Evolutionary conservation across 805 yeast species (phyloP), one percentile per base, ranked within the genome.

Genomic region (baker's yeast (Saccharomyces cerevisiae)): DNA sequence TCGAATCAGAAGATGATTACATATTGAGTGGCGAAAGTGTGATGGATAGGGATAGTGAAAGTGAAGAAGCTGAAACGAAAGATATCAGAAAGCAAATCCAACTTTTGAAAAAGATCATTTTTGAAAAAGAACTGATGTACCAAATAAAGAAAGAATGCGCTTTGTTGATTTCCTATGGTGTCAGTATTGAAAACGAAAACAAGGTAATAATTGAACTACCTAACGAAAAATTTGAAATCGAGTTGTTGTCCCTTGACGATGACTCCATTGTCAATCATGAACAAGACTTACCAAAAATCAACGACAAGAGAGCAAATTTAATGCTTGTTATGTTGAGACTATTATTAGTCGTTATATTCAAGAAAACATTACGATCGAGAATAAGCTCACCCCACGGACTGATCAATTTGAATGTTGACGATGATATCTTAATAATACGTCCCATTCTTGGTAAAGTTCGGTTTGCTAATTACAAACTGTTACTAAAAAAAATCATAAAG

Each of bases 81-180:
- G 70, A 77, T 11, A 77, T 84, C 22, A 76, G 77, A 50, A 79
- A 78, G 26, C 84, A 81, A 61, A 81, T 92, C 28, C 76, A 79
- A 41, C 79, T 73, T 51, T 90, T 95, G 0, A 77, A 97, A 49
- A 83, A 79, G 58, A 80, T 81, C 55, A 74, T 91, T 6, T 92
- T 92, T 71, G 98, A 92, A 65, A 94, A 88, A 63, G 98, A 92
- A 68, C 74, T 92, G 53, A 89, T 89, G 72, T 82, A 80, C 68
- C 90, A 85, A 61, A 70, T 92, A 53, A 76, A 84, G 26, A 80
- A 83, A 58, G 99, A 92, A 69, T 89, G 96, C 1, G 78, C 84
- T 30, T 66, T 76, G 5, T 72, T 92, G 55, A 78, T 84, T 9
- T 81, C 89, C 21, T 81, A 83, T 59, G 84, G 86, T 53, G 92